Evolutionary conservation across 2,329 filamentous ascomycete species (phyloP), one percentile per base, ranked within the genome.

Genomic region (Ophidiomyces ophidiicola): DNA sequence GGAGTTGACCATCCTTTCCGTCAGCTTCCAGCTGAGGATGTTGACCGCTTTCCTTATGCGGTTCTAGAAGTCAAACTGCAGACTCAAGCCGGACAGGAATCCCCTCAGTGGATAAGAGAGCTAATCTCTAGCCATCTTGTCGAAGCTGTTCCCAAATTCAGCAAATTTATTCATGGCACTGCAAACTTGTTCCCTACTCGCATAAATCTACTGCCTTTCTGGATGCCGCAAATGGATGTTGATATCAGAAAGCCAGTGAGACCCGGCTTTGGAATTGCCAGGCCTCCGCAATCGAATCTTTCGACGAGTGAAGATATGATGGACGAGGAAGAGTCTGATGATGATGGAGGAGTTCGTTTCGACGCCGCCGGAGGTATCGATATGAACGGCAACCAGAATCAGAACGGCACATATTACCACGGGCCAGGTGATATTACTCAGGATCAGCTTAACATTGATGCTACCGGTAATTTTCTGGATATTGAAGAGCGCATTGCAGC

Each of bases 71-170:
- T 98, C 47, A 98, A 98, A 67, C 73, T 98, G 14, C 90, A 98
- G 63, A 98, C 90, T 1, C 88, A 94, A 60, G 78, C 82, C 41
- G 90, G 90, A 26, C 87, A 94, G 59, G 86, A 94, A 55, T 85
- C 90, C 10, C 90, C 90, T 0, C 82, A 92, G 55, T 98, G 90
- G 90, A 88, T 98, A 51, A 80, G 86, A 15, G 85, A 96, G 56
- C 72, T 98, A 36, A 93, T 86, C 31, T 74, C 84, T 8, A 94
- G 86, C 46, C 90, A 98, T 64, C 71, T 98, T 11, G 90, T 98
- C 2, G 90, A 98, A 64, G 87, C 90, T n/a, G 87, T 98, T 2
- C 90, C 90, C 46, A 98, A 98, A 58, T 98, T 96, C 63, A 94
- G 86, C 55, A 98, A 98, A 64, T 98, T 96, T 60, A 96, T 98